Base-by-base conservation (phyloP, 208 protist genomes). In the Acanthamoeba rhysodes region DNA sequence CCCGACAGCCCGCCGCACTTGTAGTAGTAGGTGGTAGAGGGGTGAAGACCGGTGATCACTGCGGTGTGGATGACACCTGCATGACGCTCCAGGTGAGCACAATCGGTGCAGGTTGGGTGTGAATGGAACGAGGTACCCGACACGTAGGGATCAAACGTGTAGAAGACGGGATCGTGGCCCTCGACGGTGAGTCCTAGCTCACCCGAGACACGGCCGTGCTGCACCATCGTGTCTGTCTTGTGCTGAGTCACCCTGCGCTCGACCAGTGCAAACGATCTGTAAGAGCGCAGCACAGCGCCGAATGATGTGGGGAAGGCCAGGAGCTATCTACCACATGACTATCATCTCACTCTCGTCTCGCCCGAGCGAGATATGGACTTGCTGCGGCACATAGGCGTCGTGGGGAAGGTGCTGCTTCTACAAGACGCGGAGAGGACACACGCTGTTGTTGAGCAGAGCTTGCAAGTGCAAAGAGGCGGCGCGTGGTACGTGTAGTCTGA, bases 311-410 rank as follows among this genome's bases (percentile, higher is more conserved):
- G 68, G 32, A 41, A 6, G 68, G 20, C 9, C 3, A 3, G 1
- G 16, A 12, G 24, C 20, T 16, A 5, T 24, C 16, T 84, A 84
- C 74, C 74, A 84, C 74, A 84, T 84, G 74, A 84, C 74, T 14
- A 84, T 22, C 34, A 84, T n/a, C 74, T 84, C 37, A 0, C 22
- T 14, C 41, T 6, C 74, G 74, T 84, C 74, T 41, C 29, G 20
- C 16, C 74, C 74, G 3, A 84, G 41, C 18, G 74, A 84, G 34
- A 84, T 55, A 32, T 84, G 74, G 22, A 84, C 74, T 18, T 84
- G 76, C 41, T 84, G n/a, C 12, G 76, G 76, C 20, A 29, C 76
- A 20, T 41, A 74, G 0, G 68, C 62, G 62, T 29, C 62, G 68
- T 29, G 27, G 10, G 32, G 2, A 12, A 29, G n/a, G 68, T 34